Percentiles rank a stretch among this genome's conserved stretches.
Conservation (phyloP, 1,284 basidiomycete species). For the Phylloporus sp. region DNA sequence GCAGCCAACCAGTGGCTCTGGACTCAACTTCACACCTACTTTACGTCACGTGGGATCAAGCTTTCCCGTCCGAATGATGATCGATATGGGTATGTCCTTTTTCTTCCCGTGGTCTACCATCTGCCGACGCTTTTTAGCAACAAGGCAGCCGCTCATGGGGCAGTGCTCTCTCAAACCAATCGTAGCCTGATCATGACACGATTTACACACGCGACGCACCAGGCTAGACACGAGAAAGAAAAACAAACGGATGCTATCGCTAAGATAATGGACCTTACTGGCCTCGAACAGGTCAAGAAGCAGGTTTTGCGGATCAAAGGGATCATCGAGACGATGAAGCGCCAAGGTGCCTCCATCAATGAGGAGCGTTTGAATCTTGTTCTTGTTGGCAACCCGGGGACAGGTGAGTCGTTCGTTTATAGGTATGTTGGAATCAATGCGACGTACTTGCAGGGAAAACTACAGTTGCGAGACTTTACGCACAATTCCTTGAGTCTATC, state of each 20-base stretch:
- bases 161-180: not conserved
- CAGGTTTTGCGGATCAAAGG: no score
- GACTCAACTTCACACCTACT: not conserved
- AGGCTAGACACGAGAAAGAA: no score
- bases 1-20: not conserved
- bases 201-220: no score
- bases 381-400: slow-evolving; percentile 64
- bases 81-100: not conserved
- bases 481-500: slow-evolving; percentile 58
- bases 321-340: slow-evolving; percentile 36
- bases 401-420: slow-evolving; percentile 41
- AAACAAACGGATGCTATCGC: no score
- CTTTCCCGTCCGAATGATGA: not conserved
- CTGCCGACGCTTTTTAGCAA: not conserved
- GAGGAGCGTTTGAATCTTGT: slow-evolving; percentile 55
- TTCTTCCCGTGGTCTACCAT: not conserved
- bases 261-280: no score
- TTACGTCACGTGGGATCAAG: not conserved
- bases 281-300: no score
- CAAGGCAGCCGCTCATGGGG: not conserved
- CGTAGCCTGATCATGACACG: not conserved
- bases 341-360: slow-evolving; percentile 48
- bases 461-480: slow-evolving; percentile 68
- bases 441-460: slow-evolving; percentile 56
- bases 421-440: not conserved